Base-by-base conservation (phyloP, 2,329 filamentous ascomycete genomes). In the Hypoxylon sp. region DNA sequence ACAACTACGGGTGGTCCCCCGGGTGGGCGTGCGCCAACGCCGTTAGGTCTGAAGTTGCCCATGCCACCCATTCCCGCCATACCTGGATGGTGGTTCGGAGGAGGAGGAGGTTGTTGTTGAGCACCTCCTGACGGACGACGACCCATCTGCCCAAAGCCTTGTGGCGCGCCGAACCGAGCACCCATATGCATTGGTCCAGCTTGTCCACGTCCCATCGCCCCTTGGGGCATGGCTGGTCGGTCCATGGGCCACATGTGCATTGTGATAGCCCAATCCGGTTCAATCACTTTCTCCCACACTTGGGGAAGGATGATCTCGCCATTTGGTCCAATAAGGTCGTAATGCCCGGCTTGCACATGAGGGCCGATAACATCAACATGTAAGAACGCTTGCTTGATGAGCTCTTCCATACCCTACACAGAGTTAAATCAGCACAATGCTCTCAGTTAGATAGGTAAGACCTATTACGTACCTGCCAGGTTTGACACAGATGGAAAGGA, bases 321-420 rank as follows among this genome's bases (percentile, higher is more conserved):
- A 74, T 93, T 89, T 3, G 93, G 92, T 0, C 92, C 93, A 57
- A 93, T 86, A 46, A 96, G 83, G 77, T 96, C 93, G 79, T 94
- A 96, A 75, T 93, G 91, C 0, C 93, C 92, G 64, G 92, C 87
- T 71, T 90, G 88, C 26, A 96, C 92, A 73, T 94, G 91, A 14
- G 89, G 90, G 0, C 91, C 91, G 59, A 95, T 89, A 11, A 90
- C 83, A 53, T 94, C 92, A 54, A 96, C 90, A 73, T 94, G 91
- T 19, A 91, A 78, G 77, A 96, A 96, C 17, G 93, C 93, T 81
- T 95, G 92, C 76, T 92, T 92, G 78, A 96, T 95, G 39, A 96
- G 86, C 51, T 93, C 91, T 78, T 95, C 92, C 92, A 96, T 95
- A 17, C 92, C 92, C 91, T 94, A 73, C 17, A 64, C 14, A 33